Conservation (phyloP, 352 stramenopile genomes). For the Halophytophthora polymorphica region DNA sequence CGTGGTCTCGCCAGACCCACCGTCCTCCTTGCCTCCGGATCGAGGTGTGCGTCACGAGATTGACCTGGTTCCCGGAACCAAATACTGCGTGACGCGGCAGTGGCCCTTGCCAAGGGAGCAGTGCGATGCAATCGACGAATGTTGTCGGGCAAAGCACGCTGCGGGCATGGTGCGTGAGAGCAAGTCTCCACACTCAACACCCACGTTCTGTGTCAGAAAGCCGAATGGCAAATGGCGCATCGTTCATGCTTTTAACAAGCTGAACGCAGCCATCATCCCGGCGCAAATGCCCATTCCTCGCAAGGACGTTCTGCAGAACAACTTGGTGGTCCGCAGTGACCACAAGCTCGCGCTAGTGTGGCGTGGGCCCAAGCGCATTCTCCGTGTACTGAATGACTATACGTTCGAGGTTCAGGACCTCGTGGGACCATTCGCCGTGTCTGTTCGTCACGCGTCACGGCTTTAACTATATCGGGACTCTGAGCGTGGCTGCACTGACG, state of each 20-base stretch:
- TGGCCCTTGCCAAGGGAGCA: constrained; percentile 17
- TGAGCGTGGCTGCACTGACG: background rate
- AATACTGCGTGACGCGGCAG: constrained; percentile 15
- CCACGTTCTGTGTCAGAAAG: constrained; percentile 25
- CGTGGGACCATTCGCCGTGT: background rate
- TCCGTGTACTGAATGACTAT: constrained; percentile 7
- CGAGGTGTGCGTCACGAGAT: constrained; percentile 14
- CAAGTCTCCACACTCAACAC: constrained; percentile 18
- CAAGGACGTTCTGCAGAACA: too few relatives aligned
- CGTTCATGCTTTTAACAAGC: constrained; percentile 19
- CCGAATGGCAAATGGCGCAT: constrained; percentile 17
- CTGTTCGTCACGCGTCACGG: constrained; percentile 5
- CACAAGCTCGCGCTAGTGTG: constrained; percentile 21
- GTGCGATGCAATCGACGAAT: constrained; percentile 15
- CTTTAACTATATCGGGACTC: constrained; percentile 17
- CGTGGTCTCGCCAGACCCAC: background rate
- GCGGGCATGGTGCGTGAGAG: constrained; percentile 14
- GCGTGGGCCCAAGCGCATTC: constrained; percentile 11
- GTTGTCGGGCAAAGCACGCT: constrained; percentile 7
- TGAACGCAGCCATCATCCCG: constrained; percentile 15
- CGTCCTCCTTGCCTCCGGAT: constrained; percentile 5
- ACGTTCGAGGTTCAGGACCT: constrained; percentile 26
- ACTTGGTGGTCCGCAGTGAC: background rate
- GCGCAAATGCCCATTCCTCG: constrained; percentile 17
- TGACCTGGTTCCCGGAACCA: constrained; percentile 12